Conservation (phyloP, 176 grass and related monocot genomes). For the bread wheat (Triticum aestivum) region IWGSC_CS_RefSeq_v2.1 NC_057810.1:547354079-547354578, state of each 20-base stretch:
- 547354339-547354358: conserved; percentile 50
- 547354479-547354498: background rate
- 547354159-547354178: conserved; percentile 62
- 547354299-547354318: conserved; percentile 75
- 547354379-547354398: background rate
- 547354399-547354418: conserved; percentile 9
- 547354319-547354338: conserved; percentile 85
- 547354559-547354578: background rate
- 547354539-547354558: background rate
- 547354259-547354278: conserved; percentile 71
- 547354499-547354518: background rate
- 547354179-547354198: conserved; percentile 61
- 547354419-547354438: background rate
- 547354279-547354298: conserved; percentile 65
- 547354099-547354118: conserved; percentile 40
- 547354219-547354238: conserved; percentile 83
- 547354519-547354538: conserved; percentile 17
- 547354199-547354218: conserved; percentile 95
- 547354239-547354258: conserved; percentile 84
- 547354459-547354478: background rate
- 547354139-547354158: conserved; percentile 62
- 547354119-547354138: conserved; percentile 65
- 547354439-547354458: background rate
- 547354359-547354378: conserved; percentile 29
- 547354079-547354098: conserved; percentile 50